Percentiles rank a stretch among this genome's conserved stretches.
Conservation (phyloP, 2,329 filamentous ascomycete species). For the Acephala macrosclerotiorum region DNA sequence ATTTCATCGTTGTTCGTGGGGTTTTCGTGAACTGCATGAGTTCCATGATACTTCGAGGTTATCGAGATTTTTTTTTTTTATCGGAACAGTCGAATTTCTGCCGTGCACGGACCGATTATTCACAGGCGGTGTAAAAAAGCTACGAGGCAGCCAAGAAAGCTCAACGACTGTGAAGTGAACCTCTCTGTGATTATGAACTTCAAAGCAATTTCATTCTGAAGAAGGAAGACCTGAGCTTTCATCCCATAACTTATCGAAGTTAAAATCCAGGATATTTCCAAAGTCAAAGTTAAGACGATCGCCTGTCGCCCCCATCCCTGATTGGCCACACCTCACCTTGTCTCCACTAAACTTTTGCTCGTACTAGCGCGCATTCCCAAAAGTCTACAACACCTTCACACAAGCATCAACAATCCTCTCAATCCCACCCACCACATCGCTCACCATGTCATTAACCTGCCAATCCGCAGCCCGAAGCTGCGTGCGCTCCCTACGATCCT, state of each 20-base stretch:
- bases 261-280: too few relatives aligned
- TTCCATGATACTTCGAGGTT: slow-evolving; percentile 3
- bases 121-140: too few relatives aligned
- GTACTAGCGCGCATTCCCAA: slow-evolving; percentile 10
- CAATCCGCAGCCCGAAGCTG: slow-evolving; percentile 70
- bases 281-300: too few relatives aligned
- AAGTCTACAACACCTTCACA: slow-evolving; percentile 20
- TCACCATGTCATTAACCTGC: slow-evolving; percentile 68
- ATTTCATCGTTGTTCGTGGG: slow-evolving; percentile 49
- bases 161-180: too few relatives aligned
- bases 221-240: too few relatives aligned
- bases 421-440: slow-evolving; percentile 32
- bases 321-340: too few relatives aligned
- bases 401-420: slow-evolving; percentile 8
- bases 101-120: slow-evolving; percentile 14
- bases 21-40: slow-evolving; percentile 10
- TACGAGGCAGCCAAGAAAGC: too few relatives aligned
- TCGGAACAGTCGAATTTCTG: slow-evolving; percentile 22
- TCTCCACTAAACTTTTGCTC: background rate
- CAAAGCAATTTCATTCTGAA: too few relatives aligned
- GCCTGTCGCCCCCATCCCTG: too few relatives aligned
- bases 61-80: slow-evolving; percentile 32
- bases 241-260: too few relatives aligned
- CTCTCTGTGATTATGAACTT: too few relatives aligned
- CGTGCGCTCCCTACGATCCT: slow-evolving; percentile 65